Evolutionary conservation across 805 yeast genomes (phyloP), one percentile per base, ranked within the genome.

Genomic region (Metschnikowia corniflorae): DNA sequence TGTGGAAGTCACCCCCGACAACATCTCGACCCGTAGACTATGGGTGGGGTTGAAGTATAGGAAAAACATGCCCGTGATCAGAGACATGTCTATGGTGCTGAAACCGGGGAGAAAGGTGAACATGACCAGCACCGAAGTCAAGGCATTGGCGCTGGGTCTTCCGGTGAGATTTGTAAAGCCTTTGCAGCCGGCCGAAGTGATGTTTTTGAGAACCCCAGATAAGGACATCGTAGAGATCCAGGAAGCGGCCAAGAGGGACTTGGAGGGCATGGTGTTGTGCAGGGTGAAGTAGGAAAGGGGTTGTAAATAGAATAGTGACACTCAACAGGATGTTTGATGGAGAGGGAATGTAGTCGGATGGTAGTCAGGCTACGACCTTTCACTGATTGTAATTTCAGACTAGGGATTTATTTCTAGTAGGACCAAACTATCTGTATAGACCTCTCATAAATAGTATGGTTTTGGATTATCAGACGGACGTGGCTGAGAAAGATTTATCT

Each of bases 31-130:
- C 1, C 78, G 97, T 54, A 74, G 95, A 49, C 71, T 93, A 33
- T 93, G 98, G 98, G 60, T 93, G 15, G 94, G 89, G 2, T 68
- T 93, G 58, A 93, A 93, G 59, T 93, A 93, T 60, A 77, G 91
- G 55, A 77, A 86, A 46, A 78, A 82, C 54, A 68, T 71, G 48
- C 82, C 96, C 0, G 95, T 93, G 13, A 69, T 93, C 45, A 72
- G 78, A 47, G 73, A 77, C 37, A 76, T 88, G 51, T 71, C 76
- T 20, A 69, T 91, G 49, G 78, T 93, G 20, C 82, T 93, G 29
- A 88, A 83, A 54, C 97, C 98, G 26, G 86, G 82, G 53, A 73
- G 91, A 56, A 73, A 81, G 56, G 83, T 89, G 15, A 62, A 70
- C 46, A 77, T 88, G 50, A 63, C 73, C 2, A 62, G 70, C 15